phyloP scores from a whole-genome alignment of 1,284 basidiomycete genomes.

The Papiliotrema fonsecae region DNA sequence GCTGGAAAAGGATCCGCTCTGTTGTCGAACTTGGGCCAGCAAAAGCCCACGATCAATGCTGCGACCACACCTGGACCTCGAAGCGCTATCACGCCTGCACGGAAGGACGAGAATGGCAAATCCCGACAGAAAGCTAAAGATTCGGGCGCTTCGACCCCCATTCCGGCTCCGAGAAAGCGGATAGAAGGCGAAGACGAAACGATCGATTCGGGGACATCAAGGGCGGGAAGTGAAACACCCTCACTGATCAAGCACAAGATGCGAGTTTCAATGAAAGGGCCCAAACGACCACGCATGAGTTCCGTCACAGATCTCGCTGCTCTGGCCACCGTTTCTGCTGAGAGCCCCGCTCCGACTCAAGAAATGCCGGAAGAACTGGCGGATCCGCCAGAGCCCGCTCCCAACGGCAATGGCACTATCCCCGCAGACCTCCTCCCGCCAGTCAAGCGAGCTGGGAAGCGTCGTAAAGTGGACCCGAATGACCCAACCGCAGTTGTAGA shows the following conservation, averaged over 20 bases:
- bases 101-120: conserved; percentile 4
- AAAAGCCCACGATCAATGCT: conserved; percentile 25
- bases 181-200: conserved; percentile 14
- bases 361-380: neutral
- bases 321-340: conserved; percentile 1
- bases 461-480: conserved; percentile 16
- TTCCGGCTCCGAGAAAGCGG: conserved; percentile 1
- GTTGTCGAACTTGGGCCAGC: conserved; percentile 34
- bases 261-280: conserved; percentile 23
- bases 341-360: neutral
- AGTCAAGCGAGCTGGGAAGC: conserved; percentile 31
- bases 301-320: conserved; percentile 12
- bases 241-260: conserved; percentile 22
- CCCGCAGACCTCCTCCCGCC: conserved; percentile 30
- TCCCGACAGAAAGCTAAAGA: neutral
- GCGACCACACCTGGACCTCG: conserved; percentile 5
- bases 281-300: conserved; percentile 35
- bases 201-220: conserved; percentile 16
- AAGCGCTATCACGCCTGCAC: conserved; percentile 9
- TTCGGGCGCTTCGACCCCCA: neutral
- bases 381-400: too few relatives aligned
- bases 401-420: neutral
- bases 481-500: conserved; percentile 1
- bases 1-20: conserved; percentile 37
- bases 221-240: conserved; percentile 30